Percentiles rank a stretch among this genome's conserved stretches.
Evolutionary conservation across 2,329 filamentous ascomycete species (phyloP).

Genomic region (Incumbomyces lentus): DNA sequence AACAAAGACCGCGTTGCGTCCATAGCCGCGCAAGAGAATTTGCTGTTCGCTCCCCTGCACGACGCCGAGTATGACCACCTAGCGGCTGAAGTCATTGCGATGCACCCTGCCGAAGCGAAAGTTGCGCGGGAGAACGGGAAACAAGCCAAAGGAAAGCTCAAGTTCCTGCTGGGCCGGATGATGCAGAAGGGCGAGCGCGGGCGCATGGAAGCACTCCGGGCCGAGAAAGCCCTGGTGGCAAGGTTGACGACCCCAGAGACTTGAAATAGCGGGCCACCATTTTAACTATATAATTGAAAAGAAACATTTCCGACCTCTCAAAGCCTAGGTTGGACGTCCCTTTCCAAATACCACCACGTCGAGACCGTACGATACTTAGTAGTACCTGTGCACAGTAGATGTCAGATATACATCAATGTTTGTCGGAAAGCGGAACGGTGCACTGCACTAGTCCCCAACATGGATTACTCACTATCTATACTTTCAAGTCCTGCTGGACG

Average conservation of each 20-base stretch:
- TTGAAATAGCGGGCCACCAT: background rate
- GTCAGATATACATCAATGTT: too few relatives aligned
- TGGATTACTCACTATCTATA: too few relatives aligned
- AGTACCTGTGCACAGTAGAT: too few relatives aligned
- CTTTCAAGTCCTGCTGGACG: too few relatives aligned
- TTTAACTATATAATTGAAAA: too few relatives aligned
- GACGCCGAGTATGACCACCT: constrained; percentile 46
- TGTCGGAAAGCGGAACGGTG: too few relatives aligned
- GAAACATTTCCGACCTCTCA: too few relatives aligned
- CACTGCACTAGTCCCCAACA: too few relatives aligned
- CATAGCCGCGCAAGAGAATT: constrained; percentile 47
- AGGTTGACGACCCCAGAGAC: background rate
- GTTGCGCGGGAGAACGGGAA: constrained; percentile 51
- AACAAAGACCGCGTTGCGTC: constrained; percentile 38
- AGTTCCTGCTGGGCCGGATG: constrained; percentile 61
- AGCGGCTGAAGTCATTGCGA: constrained; percentile 43
- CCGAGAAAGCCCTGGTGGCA: constrained; percentile 43
- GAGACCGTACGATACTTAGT: too few relatives aligned
- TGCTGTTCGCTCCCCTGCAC: constrained; percentile 46
- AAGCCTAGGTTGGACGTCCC: too few relatives aligned
- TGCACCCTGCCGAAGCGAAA: constrained; percentile 48
- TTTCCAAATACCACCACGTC: too few relatives aligned
- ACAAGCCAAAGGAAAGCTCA: constrained; percentile 47
- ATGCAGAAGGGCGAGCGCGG: constrained; percentile 51
- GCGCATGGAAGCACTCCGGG: constrained; percentile 51